phyloP scores from a whole-genome alignment of 2,329 filamentous ascomycete species.

The Hortaea sp. region DNA sequence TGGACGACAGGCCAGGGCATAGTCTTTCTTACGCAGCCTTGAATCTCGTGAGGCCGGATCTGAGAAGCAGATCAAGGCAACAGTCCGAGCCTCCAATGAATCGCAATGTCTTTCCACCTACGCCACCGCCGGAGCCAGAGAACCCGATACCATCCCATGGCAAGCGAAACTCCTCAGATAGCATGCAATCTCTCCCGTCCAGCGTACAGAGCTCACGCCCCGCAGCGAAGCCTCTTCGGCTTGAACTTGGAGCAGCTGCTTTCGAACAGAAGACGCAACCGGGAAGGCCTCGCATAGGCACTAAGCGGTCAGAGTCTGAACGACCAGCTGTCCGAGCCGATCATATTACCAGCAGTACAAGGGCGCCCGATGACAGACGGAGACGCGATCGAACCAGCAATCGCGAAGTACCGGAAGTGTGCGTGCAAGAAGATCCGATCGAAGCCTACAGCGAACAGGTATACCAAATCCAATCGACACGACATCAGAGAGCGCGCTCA shows the following conservation, averaged over 20 bases:
- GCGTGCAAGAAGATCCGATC: conserved; percentile 34
- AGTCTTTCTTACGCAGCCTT: conserved; percentile 86
- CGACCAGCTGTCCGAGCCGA: conserved; percentile 28
- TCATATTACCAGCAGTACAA: conserved; percentile 19
- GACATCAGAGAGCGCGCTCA: conserved; percentile 21
- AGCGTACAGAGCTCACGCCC: conserved; percentile 29
- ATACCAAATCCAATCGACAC: conserved; percentile 7
- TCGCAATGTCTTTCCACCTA: conserved; percentile 87
- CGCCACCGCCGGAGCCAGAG: conserved; percentile 88
- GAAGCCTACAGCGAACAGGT: conserved; percentile 21
- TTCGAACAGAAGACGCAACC: conserved; percentile 30
- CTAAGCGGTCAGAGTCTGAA: conserved; percentile 35
- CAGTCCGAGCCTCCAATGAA: conserved; percentile 74
- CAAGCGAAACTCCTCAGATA: conserved; percentile 28
- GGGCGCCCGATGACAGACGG: conserved; percentile 13
- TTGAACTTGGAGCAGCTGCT: conserved; percentile 39
- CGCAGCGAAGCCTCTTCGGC: conserved; percentile 34
- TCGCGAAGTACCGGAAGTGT: conserved; percentile 56
- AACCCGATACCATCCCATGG: conserved; percentile 16
- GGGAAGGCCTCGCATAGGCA: conserved; percentile 26
- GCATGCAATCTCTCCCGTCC: conserved; percentile 35
- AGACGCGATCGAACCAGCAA: conserved; percentile 47
- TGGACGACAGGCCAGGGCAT: conserved; percentile 71
- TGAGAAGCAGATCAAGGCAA: conserved; percentile 65
- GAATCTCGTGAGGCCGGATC: conserved; percentile 79